phyloP scores from a whole-genome alignment of 169 alveolate genomes.

The Plasmodium vivax region DNA sequence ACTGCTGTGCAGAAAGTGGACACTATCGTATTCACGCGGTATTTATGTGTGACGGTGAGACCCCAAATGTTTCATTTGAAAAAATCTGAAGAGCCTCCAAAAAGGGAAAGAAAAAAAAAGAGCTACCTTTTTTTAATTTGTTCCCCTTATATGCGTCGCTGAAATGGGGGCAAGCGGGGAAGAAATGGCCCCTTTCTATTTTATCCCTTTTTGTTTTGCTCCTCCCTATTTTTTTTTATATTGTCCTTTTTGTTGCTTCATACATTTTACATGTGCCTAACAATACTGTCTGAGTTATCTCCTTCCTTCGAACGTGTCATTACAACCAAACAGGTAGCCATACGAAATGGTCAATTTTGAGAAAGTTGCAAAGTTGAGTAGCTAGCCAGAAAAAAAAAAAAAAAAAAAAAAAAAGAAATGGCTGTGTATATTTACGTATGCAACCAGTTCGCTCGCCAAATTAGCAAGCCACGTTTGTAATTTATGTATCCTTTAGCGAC shows the following conservation, averaged over 20 bases:
- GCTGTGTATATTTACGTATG: background rate
- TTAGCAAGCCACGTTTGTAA: conserved; percentile 9
- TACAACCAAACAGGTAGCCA: background rate
- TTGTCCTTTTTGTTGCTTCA: background rate
- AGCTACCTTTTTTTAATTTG: background rate
- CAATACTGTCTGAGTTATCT: background rate
- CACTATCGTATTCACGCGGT: background rate
- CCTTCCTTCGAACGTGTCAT: background rate
- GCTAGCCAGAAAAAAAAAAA: background rate
- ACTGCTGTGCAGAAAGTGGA: background rate
- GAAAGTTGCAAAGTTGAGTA: background rate
- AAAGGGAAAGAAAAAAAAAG: background rate
- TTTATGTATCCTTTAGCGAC: conserved; percentile 5
- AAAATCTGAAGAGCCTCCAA: background rate
- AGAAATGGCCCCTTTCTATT: background rate
- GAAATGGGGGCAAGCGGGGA: background rate
- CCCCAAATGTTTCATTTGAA: background rate
- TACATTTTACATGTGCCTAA: background rate
- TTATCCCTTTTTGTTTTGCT: background rate
- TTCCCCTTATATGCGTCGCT: background rate
- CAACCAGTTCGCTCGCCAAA: conserved; percentile 16
- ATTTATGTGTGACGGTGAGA: background rate
- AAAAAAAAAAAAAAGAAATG: background rate
- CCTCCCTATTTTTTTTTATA: background rate
- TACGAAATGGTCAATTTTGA: background rate